Evolutionary conservation across 2,329 filamentous ascomycete species (phyloP).

Genomic region (Diplocarpon mali): DNA sequence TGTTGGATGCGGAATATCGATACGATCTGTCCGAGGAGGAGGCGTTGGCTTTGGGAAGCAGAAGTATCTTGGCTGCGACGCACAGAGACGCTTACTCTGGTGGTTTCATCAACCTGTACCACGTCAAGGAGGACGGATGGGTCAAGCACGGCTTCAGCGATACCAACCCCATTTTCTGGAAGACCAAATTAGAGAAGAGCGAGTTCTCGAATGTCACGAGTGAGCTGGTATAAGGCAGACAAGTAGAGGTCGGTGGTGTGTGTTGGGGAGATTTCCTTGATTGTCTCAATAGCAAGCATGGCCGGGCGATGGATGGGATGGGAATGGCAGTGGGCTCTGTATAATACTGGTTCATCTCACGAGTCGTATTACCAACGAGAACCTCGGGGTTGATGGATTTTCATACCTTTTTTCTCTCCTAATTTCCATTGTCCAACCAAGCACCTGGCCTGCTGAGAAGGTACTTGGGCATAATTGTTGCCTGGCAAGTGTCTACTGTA

Average conservation of each 20-base stretch:
- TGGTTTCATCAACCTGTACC: conserved; percentile 97
- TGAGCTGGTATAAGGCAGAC: conserved; percentile 23
- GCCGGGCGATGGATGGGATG: conserved; percentile 13
- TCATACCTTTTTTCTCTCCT: not conserved
- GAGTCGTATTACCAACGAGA: conserved; percentile 19
- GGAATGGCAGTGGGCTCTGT: conserved; percentile 16
- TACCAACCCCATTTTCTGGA: conserved; percentile 99
- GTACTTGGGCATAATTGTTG: too few species aligned
- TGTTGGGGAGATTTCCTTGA: conserved; percentile 17
- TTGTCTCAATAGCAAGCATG: conserved; percentile 26
- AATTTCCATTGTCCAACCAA: too few species aligned
- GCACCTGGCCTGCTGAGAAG: too few species aligned
- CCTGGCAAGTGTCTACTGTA: not conserved
- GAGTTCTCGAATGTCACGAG: conserved; percentile 58
- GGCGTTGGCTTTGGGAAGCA: conserved; percentile 77
- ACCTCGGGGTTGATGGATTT: conserved; percentile 3
- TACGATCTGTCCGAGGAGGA: conserved; percentile 83
- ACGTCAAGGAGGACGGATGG: conserved; percentile 98
- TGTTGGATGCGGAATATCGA: conserved; percentile 87
- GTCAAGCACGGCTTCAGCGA: conserved; percentile 97
- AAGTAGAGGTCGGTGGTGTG: conserved; percentile 3
- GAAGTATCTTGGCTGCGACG: conserved; percentile 91
- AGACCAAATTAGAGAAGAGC: conserved; percentile 96
- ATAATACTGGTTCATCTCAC: conserved; percentile 24
- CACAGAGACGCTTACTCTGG: conserved; percentile 98